Evolutionary conservation across 495 filamentous ascomycete species (phyloP), one percentile per base, ranked within the genome.

Genomic region (Glarea lozoyensis): DNA sequence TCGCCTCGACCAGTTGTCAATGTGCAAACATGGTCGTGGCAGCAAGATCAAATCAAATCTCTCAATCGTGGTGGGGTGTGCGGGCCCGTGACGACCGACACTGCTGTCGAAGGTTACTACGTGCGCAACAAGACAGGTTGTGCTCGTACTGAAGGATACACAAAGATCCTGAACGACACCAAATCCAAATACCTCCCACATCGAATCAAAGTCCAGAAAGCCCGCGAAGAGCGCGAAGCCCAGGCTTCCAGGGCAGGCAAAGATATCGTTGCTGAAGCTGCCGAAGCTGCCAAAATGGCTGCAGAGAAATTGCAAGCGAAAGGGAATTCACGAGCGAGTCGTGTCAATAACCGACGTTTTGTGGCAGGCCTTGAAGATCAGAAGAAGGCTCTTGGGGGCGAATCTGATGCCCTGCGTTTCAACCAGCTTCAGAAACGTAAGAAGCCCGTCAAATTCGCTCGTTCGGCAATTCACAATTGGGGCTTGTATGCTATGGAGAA

Each of bases 351-450:
- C 48, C 88, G 92, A 23, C 84, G 90, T 27, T 78, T 88, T 33
- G 88, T 93, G 36, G 89, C 89, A 16, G 90, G 96, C 50, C 85
- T 98, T 54, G 89, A 92, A 55, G 88, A 88, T 11, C 88, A 94
- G 58, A 90, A 92, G 61, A 86, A 86, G 59, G 84, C 81, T 24
- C 76, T 94, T 40, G 79, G 82, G 16, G 86, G 83, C 25, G 86
- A 94, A 39, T 82, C 84, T 24, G 89, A 94, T 54, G 85, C 84
- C 33, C 73, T 99, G 46, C 82, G 88, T 16, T 99, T 99, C 75
- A 99, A 99, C 62, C 93, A 97, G 67, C 79, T 99, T 30, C 96
- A 97, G 70, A 99, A 97, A 61, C 81, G 92, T 37, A 97, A 97
- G 79, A 99, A 99, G 67, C 88, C 90, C 0, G 92, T 99, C 42